These are phyloP conservation scores for Podospora conica DNA, from an alignment of 495 filamentous ascomycete genomes.

Conservation along the genomic window DNA sequence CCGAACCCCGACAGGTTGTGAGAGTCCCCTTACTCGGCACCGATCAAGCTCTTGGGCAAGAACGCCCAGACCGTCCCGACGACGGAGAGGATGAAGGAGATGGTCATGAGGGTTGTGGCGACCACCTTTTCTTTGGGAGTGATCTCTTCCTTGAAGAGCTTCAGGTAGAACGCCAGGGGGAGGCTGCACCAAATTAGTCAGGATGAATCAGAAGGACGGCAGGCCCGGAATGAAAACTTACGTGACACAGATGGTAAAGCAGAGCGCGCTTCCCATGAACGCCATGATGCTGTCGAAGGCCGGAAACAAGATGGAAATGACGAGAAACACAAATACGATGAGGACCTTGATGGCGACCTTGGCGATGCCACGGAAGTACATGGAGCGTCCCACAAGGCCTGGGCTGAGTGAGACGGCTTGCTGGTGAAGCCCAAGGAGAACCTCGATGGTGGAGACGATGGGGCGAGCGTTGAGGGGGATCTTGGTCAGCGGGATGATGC, in stretches of 20 bases:
- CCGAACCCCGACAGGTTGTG: not conserved
- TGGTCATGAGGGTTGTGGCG: slow-evolving; percentile 62
- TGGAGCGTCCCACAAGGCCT: slow-evolving; percentile 47
- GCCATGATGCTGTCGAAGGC: slow-evolving; percentile 92
- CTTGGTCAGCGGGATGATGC: slow-evolving; percentile 92
- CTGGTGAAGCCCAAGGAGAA: slow-evolving; percentile 64
- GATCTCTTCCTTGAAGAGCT: slow-evolving; percentile 82
- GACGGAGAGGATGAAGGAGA: slow-evolving; percentile 61
- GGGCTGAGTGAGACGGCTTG: slow-evolving; percentile 42
- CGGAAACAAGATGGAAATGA: slow-evolving; percentile 72
- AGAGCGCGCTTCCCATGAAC: slow-evolving; percentile 82
- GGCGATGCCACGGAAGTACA: slow-evolving; percentile 50
- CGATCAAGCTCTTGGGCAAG: slow-evolving; percentile 60
- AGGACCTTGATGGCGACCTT: slow-evolving; percentile 56
- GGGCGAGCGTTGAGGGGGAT: slow-evolving; percentile 87
- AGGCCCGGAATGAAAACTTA: slow-evolving; percentile 20
- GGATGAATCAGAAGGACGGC: not conserved
- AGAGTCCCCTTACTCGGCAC: slow-evolving; percentile 27
- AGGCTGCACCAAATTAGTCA: slow-evolving; percentile 34
- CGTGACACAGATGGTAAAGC: slow-evolving; percentile 92
- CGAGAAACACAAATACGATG: slow-evolving; percentile 35
- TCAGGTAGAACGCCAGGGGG: slow-evolving; percentile 84
- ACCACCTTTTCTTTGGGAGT: slow-evolving; percentile 54
- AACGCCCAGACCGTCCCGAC: slow-evolving; percentile 85
- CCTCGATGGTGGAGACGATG: slow-evolving; percentile 77